phyloP scores from a whole-genome alignment of 148 eudicot genomes.

The Rheum nobile region DNA sequence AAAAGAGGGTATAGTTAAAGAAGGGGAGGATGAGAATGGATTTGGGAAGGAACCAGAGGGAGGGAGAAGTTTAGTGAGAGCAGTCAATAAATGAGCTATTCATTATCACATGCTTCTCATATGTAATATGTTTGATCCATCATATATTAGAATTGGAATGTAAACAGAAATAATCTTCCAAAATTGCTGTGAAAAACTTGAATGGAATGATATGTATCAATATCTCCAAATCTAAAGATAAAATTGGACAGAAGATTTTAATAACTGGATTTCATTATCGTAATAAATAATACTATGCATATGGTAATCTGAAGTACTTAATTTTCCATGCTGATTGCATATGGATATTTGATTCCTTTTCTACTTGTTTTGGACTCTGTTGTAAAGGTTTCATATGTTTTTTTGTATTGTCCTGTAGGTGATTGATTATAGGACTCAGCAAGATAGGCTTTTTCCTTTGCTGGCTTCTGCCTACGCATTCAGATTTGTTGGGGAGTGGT shows the following conservation, averaged over 20 bases:
- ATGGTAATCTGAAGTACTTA: not conserved
- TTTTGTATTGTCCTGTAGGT: constrained; percentile 45
- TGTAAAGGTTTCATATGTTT: constrained; percentile 7
- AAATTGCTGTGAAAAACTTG: too few species aligned
- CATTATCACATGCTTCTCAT: not conserved
- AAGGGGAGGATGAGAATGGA: not conserved
- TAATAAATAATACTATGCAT: not conserved
- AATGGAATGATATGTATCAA: not conserved
- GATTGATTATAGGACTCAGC: constrained; percentile 96
- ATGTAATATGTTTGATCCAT: not conserved
- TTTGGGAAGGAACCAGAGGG: not conserved
- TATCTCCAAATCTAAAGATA: not conserved
- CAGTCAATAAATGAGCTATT: not conserved
- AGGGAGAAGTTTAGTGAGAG: not conserved
- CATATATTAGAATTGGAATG: not conserved
- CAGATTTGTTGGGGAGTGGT: constrained; percentile 93
- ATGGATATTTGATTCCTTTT: not conserved
- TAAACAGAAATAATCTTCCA: not conserved
- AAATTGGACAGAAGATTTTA: not conserved
- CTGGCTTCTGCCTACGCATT: constrained; percentile 97
- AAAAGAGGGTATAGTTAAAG: not conserved
- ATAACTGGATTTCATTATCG: not conserved
- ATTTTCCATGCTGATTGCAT: not conserved
- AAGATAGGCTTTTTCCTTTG: constrained; percentile 90
- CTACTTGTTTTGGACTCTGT: not conserved